These are phyloP conservation scores for Fusarium hostae DNA, from an alignment of 2,329 filamentous ascomycete species.

Conservation along the genomic window DNA sequence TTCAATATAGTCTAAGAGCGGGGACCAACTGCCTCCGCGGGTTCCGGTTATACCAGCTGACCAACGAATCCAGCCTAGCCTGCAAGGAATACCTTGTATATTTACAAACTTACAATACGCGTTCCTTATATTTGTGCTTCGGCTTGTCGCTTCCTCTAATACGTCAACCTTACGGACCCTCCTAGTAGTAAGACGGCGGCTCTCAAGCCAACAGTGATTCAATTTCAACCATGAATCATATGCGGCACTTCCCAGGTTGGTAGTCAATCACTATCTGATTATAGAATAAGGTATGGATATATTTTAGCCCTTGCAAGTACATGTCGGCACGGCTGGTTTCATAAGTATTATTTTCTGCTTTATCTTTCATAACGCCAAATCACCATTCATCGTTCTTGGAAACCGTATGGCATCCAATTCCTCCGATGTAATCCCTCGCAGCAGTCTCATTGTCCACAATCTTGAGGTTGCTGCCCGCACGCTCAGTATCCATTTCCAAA, in stretches of 20 bases:
- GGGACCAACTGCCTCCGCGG: not conserved
- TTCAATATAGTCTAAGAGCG: rapidly evolving
- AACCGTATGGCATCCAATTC: conserved; percentile 45
- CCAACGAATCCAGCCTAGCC: not conserved
- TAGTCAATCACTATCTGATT: rapidly evolving
- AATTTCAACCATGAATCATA: too few relatives aligned
- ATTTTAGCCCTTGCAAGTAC: rapidly evolving
- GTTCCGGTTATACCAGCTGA: rapidly evolving
- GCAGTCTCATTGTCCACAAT: conserved; percentile 44
- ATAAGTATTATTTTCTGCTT: not conserved
- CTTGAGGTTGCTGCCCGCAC: conserved; percentile 14
- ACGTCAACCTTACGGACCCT: not conserved
- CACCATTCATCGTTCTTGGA: conserved; percentile 40
- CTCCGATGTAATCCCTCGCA: conserved; percentile 46
- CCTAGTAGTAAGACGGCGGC: rapidly evolving
- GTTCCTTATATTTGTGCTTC: rapidly evolving
- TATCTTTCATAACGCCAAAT: rapidly evolving
- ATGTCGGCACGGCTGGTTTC: rapidly evolving
- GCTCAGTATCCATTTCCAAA: conserved; percentile 33
- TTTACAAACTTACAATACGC: not conserved
- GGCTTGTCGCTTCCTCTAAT: rapidly evolving
- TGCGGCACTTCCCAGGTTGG: too few relatives aligned
- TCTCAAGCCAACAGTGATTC: not conserved
- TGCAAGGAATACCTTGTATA: rapidly evolving
- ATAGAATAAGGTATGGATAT: rapidly evolving